Conservation (phyloP, 805 yeast genomes). For the Saccharomycopsis microspora region DNA sequence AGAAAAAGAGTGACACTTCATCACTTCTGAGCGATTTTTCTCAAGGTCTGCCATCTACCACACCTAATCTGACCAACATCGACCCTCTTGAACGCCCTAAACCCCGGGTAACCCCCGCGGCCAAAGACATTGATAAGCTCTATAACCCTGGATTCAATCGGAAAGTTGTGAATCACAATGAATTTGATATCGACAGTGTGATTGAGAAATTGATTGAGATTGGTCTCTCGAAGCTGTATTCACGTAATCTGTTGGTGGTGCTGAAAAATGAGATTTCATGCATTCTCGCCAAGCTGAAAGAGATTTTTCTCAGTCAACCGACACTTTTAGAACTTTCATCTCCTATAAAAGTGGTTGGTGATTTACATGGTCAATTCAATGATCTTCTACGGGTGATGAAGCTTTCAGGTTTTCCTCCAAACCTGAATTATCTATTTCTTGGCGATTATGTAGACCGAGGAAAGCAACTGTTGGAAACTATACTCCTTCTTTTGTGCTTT, state of each 20-base stretch:
- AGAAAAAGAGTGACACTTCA: constrained; percentile 1
- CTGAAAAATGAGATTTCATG: constrained; percentile 14
- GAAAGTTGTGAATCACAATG: constrained; percentile 15
- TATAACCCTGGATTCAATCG: constrained; percentile 16
- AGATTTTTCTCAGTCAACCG: constrained; percentile 54
- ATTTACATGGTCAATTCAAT: constrained; percentile 76
- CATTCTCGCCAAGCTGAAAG: constrained; percentile 27
- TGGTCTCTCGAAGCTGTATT: constrained; percentile 11
- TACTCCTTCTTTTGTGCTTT: constrained; percentile 75
- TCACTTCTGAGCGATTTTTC: constrained; percentile 9
- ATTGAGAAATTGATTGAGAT: constrained; percentile 15
- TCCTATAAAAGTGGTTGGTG: constrained; percentile 81
- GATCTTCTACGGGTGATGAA: constrained; percentile 70
- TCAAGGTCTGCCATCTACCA: constrained; percentile 2
- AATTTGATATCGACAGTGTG: constrained; percentile 16
- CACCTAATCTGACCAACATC: constrained; percentile 6
- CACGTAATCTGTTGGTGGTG: constrained; percentile 7
- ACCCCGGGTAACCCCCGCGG: not conserved
- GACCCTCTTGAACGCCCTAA: not conserved
- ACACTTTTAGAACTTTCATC: constrained; percentile 55
- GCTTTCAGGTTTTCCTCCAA: constrained; percentile 81
- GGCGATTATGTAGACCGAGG: constrained; percentile 99
- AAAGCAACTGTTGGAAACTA: constrained; percentile 90
- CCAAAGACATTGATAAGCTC: constrained; percentile 9
- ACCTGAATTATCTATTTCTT: constrained; percentile 76